Percentiles rank a stretch among this genome's conserved stretches.
Evolutionary conservation across 257 asterid species (phyloP).

Genomic region (Capsicum baccatum): DNA sequence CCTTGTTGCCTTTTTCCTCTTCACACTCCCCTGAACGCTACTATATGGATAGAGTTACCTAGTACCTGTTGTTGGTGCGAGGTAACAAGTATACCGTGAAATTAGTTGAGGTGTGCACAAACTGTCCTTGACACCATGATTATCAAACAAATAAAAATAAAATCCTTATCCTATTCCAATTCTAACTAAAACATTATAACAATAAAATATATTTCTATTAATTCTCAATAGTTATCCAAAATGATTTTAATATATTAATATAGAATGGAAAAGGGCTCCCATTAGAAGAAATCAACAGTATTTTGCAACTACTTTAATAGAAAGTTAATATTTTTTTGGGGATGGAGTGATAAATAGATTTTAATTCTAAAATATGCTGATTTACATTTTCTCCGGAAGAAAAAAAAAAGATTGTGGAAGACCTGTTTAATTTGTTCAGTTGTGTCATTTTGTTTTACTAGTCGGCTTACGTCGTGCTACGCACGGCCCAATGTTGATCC

Average conservation of each 20-base stretch:
- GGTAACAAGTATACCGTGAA: neutral
- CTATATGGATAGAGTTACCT: neutral
- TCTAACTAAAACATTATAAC: neutral
- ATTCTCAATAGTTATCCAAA: slow-evolving; percentile 3
- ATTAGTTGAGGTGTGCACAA: neutral
- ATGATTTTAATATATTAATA: neutral
- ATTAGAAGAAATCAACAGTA: neutral
- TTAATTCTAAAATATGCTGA: neutral
- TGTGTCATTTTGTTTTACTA: slow-evolving; percentile 7
- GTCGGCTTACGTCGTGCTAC: too few species aligned
- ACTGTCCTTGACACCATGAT: neutral
- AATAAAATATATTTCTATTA: neutral
- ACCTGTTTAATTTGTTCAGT: slow-evolving; percentile 9
- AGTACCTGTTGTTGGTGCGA: neutral
- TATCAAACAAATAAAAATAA: neutral
- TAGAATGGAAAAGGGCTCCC: neutral
- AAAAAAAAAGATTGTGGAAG: slow-evolving; percentile 19
- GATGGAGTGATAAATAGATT: slow-evolving; percentile 15
- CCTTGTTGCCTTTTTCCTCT: too few species aligned
- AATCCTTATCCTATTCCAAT: neutral
- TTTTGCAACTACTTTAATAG: neutral
- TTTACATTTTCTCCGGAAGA: neutral
- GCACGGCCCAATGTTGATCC: too few species aligned
- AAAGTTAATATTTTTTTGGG: neutral
- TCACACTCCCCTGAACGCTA: too few species aligned